Evolutionary conservation across 257 asterid species (phyloP).

Genomic region (Lycium barbarum): DNA sequence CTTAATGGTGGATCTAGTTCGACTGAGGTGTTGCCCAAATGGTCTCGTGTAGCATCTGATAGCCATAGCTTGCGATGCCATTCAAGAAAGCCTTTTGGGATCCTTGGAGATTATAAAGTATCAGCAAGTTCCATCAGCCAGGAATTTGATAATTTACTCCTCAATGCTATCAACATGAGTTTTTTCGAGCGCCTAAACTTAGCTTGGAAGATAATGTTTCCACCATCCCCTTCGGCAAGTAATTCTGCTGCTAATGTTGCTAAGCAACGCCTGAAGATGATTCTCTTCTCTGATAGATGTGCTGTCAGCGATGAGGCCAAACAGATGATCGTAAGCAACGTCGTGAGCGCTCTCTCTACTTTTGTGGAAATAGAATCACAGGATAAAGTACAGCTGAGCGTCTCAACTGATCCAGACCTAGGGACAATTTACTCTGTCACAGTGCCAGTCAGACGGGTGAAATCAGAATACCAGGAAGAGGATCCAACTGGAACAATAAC

Average conservation of each 20-base stretch:
- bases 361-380: conserved; percentile 94
- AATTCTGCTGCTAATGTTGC: conserved; percentile 89
- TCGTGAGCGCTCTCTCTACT: conserved; percentile 78
- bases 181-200: conserved; percentile 81
- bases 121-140: conserved; percentile 62
- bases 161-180: conserved; percentile 71
- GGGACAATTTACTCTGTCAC: conserved; percentile 91
- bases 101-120: conserved; percentile 58
- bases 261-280: conserved; percentile 91
- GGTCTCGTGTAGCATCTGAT: conserved; percentile 49
- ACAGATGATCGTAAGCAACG: conserved; percentile 83
- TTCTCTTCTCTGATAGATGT: conserved; percentile 91
- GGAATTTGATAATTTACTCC: conserved; percentile 78
- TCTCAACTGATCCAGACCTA: conserved; percentile 83
- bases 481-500: conserved; percentile 79
- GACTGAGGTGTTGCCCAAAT: conserved; percentile 46
- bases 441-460: conserved; percentile 78
- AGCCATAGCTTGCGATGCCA: conserved; percentile 56
- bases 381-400: conserved; percentile 89
- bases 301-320: conserved; percentile 97
- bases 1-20: conserved; percentile 54
- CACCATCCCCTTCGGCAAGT: conserved; percentile 64
- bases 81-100: conserved; percentile 62
- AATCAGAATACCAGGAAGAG: conserved; percentile 70
- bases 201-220: conserved; percentile 97